Percentiles rank a stretch among this genome's conserved stretches.
Conservation (phyloP, 345 rosid genomes). For the Ceriops decandra region DNA sequence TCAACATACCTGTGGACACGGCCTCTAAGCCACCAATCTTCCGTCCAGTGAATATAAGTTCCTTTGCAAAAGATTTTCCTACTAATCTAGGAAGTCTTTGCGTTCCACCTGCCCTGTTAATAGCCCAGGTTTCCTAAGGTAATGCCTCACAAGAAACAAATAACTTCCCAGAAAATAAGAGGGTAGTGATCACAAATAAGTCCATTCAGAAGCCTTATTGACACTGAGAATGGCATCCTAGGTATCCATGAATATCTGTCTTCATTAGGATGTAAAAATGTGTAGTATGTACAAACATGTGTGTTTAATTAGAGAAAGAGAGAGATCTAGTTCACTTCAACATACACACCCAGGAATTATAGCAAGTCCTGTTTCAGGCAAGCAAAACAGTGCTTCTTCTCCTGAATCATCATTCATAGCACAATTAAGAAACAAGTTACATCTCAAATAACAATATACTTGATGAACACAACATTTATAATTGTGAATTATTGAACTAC, state of each 20-base stretch:
- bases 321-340: too few species aligned
- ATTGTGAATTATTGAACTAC: constrained; percentile 32
- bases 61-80: constrained; percentile 77
- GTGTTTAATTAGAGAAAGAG: background rate
- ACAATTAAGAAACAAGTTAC: background rate
- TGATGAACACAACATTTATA: background rate
- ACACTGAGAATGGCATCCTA: too few species aligned
- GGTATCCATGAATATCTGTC: background rate
- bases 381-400: constrained; percentile 69
- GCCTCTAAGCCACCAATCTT: constrained; percentile 74
- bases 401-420: constrained; percentile 37
- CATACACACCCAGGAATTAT: constrained; percentile 75
- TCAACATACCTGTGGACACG: constrained; percentile 43
- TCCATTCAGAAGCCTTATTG: background rate
- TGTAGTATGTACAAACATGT: background rate
- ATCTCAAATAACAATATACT: background rate
- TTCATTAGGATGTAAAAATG: background rate
- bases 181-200: background rate
- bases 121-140: constrained; percentile 16
- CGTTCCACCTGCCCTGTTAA: constrained; percentile 85
- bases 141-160: background rate
- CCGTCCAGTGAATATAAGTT: constrained; percentile 79
- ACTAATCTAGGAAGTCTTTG: constrained; percentile 83
- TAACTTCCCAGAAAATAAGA: background rate
- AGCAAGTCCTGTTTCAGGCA: constrained; percentile 98